Evolutionary conservation across 306 rosid species (phyloP).

Genomic region (Casuarina equisetifolia): DNA sequence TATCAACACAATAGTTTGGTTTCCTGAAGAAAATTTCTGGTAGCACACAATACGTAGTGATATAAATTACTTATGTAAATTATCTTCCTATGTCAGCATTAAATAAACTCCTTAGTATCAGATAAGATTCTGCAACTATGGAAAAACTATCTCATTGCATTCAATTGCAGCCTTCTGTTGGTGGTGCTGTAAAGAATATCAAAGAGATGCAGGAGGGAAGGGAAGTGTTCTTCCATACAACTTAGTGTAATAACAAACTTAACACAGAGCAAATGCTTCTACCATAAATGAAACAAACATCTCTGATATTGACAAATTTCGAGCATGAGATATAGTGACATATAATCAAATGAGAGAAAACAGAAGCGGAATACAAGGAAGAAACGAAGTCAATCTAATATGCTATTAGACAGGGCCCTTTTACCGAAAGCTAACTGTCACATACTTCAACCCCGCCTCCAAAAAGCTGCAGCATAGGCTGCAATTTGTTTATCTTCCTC

Average conservation of each 20-base stretch:
- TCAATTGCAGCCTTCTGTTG: no score
- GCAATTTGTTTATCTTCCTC: no score
- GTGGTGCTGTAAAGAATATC: no score
- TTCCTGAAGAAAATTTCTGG: not conserved
- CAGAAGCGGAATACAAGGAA: not conserved
- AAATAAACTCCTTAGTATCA: no score
- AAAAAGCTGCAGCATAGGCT: no score
- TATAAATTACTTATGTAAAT: not conserved
- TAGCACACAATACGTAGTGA: not conserved
- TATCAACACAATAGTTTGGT: not conserved
- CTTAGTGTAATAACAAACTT: not conserved
- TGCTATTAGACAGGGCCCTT: not conserved
- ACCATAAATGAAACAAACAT: not conserved
- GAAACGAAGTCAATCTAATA: not conserved
- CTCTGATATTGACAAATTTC: not conserved
- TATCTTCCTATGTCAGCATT: not conserved
- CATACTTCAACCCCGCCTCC: no score
- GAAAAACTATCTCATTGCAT: no score
- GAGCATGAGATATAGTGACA: not conserved
- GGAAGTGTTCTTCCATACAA: not conserved
- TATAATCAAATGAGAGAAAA: not conserved
- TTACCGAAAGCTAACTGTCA: no score
- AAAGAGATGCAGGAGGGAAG: no score
- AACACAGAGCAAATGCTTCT: not conserved
- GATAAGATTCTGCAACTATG: no score